These are phyloP conservation scores for Irpex lacteus DNA, from an alignment of 1,284 basidiomycete genomes.

Conservation along the genomic window DNA sequence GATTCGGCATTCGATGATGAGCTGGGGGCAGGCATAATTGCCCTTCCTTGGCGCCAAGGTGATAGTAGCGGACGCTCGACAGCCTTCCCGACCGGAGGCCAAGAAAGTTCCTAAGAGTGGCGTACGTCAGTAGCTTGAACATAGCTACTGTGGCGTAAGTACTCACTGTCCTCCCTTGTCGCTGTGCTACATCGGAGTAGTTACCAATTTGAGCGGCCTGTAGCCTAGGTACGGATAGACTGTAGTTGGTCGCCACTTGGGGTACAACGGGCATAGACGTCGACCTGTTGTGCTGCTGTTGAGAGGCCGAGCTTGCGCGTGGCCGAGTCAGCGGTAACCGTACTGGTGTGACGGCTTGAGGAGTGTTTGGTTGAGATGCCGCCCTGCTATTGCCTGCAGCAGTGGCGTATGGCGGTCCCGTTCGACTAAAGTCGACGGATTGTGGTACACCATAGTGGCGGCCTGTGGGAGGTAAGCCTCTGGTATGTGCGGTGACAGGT, in stretches of 20 bases:
- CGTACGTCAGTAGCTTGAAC: neutral
- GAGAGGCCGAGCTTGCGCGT: neutral
- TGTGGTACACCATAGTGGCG: neutral
- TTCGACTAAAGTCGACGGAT: neutral
- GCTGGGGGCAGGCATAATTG: neutral
- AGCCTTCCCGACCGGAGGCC: neutral
- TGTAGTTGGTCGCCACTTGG: neutral
- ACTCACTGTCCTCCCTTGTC: neutral
- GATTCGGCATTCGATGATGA: neutral
- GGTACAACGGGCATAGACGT: neutral
- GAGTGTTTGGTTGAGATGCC: neutral
- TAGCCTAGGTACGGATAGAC: neutral
- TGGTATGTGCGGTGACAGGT: neutral
- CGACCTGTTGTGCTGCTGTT: neutral
- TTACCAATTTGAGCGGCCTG: neutral
- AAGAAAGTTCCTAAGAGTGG: neutral
- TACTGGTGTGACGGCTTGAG: neutral
- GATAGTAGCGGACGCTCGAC: neutral
- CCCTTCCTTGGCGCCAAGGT: neutral
- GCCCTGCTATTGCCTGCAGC: neutral
- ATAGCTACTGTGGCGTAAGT: neutral
- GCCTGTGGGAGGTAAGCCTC: neutral
- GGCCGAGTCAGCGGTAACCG: neutral
- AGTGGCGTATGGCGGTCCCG: neutral
- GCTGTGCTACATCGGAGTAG: neutral